Evolutionary conservation across 2,329 filamentous ascomycete species (phyloP).

Genomic region (Botrytis byssoidea): DNA sequence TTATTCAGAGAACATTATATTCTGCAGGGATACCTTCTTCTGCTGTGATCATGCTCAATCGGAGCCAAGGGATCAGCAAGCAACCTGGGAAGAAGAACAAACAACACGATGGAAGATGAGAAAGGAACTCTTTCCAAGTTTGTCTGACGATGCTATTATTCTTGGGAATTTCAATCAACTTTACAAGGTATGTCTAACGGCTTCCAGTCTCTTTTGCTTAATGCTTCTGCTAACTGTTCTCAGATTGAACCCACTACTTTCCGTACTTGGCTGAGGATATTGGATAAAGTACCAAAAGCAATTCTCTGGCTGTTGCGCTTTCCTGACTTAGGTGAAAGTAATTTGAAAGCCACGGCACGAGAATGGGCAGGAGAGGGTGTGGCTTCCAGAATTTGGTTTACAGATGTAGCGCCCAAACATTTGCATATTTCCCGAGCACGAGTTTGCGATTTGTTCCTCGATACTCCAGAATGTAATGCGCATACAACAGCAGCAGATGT

Average conservation of each 20-base stretch:
- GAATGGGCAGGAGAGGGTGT: slow-evolving; percentile 84
- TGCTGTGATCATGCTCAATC: slow-evolving; percentile 95
- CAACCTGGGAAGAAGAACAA: slow-evolving; percentile 85
- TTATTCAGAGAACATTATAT: slow-evolving; percentile 96
- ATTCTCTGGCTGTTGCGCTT: slow-evolving; percentile 96
- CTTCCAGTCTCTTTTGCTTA: background rate
- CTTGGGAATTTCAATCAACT: slow-evolving; percentile 98
- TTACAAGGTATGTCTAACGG: slow-evolving; percentile 72
- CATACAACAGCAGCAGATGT: slow-evolving; percentile 97
- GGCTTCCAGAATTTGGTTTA: slow-evolving; percentile 85
- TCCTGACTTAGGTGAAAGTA: slow-evolving; percentile 85
- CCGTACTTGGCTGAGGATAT: slow-evolving; percentile 89
- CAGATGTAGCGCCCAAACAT: slow-evolving; percentile 92
- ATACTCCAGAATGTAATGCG: slow-evolving; percentile 97
- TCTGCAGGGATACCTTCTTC: slow-evolving; percentile 92
- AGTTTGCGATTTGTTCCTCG: slow-evolving; percentile 90
- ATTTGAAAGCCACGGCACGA: slow-evolving; percentile 75
- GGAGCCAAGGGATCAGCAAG: slow-evolving; percentile 66
- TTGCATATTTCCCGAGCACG: slow-evolving; percentile 90
- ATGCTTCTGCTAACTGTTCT: slow-evolving; percentile 10
- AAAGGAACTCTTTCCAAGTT: slow-evolving; percentile 80
- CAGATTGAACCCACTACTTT: slow-evolving; percentile 97
- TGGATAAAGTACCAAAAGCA: slow-evolving; percentile 80
- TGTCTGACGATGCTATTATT: slow-evolving; percentile 83
- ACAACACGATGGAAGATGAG: slow-evolving; percentile 85